Evolutionary conservation across 306 rosid genomes (phyloP).

Genomic region (Casuarina glauca): DNA sequence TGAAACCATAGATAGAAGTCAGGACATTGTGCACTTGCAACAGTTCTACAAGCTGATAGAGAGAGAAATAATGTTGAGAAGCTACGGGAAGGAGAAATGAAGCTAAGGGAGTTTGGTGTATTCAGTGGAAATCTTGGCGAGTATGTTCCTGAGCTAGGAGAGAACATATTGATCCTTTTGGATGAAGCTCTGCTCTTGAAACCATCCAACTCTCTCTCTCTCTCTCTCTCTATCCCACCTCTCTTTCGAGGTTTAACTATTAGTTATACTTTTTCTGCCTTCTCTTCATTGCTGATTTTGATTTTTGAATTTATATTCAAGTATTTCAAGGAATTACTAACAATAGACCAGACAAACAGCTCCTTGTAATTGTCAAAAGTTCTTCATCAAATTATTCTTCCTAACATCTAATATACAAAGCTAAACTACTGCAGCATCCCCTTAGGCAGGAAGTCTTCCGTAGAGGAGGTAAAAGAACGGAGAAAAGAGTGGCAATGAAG

Average conservation of each 20-base stretch:
- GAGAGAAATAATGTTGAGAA: constrained; percentile 72
- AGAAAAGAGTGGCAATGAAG: neutral
- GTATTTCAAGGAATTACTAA: neutral
- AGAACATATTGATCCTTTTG: constrained; percentile 9
- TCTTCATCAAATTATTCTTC: neutral
- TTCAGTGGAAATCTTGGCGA: constrained; percentile 88
- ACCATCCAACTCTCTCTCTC: neutral
- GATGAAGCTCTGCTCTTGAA: constrained; percentile 19
- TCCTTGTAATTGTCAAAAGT: neutral
- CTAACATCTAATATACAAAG: neutral
- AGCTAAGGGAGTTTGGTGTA: constrained; percentile 79
- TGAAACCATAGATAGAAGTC: constrained; percentile 85
- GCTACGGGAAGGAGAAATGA: constrained; percentile 78
- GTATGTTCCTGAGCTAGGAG: constrained; percentile 51
- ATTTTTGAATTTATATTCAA: neutral
- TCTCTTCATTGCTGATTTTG: neutral
- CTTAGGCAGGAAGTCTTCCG: no score
- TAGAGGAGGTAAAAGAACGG: neutral
- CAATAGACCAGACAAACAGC: neutral
- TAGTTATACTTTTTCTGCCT: neutral
- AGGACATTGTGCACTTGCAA: constrained; percentile 67
- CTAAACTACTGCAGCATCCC: neutral
- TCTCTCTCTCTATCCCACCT: neutral
- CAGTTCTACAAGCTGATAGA: constrained; percentile 80
- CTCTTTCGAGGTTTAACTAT: neutral